A percentile compares a stretch with the other conserved stretches of the same genome.
Evolutionary conservation across 1,284 basidiomycete genomes (phyloP).

Genomic region (Erythrobasidium hasegawianum): DNA sequence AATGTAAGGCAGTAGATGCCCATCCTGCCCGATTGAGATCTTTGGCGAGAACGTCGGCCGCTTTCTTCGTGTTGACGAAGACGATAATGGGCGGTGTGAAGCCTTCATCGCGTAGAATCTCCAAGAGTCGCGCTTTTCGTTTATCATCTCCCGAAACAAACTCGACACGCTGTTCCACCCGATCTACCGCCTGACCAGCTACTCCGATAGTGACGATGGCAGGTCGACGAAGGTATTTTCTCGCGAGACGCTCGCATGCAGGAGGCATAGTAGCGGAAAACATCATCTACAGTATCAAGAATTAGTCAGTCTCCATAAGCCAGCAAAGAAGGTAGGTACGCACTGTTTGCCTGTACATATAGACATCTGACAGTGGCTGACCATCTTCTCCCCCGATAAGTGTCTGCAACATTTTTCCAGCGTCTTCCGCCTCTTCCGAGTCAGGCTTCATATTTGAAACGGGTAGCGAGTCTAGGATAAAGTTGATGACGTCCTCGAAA

Average conservation of each 20-base stretch:
- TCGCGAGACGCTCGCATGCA: slow-evolving; percentile 85
- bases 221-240: slow-evolving; percentile 87
- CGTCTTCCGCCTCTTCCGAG: slow-evolving; percentile 48
- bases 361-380: slow-evolving; percentile 42
- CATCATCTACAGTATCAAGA: slow-evolving; percentile 50
- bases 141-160: slow-evolving; percentile 89
- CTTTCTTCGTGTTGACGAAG: slow-evolving; percentile 99
- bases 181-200: slow-evolving; percentile 94
- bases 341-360: slow-evolving; percentile 47
- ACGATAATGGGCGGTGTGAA: slow-evolving; percentile 91
- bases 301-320: neutral
- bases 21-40: slow-evolving; percentile 82
- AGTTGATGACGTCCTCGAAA: slow-evolving; percentile 89
- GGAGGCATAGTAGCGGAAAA: slow-evolving; percentile 99
- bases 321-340: slow-evolving; percentile 11
- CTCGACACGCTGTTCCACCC: slow-evolving; percentile 93
- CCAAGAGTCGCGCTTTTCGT: slow-evolving; percentile 70
- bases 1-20: slow-evolving; percentile 84
- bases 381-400: slow-evolving; percentile 42
- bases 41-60: slow-evolving; percentile 91
- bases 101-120: slow-evolving; percentile 79
- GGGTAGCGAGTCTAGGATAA: slow-evolving; percentile 90
- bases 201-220: slow-evolving; percentile 97
- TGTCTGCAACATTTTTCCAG: slow-evolving; percentile 43
- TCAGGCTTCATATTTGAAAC: slow-evolving; percentile 80